Evolutionary conservation across 1,284 basidiomycete species (phyloP), one percentile per base, ranked within the genome.

Genomic region (Blastosporella zonata): DNA sequence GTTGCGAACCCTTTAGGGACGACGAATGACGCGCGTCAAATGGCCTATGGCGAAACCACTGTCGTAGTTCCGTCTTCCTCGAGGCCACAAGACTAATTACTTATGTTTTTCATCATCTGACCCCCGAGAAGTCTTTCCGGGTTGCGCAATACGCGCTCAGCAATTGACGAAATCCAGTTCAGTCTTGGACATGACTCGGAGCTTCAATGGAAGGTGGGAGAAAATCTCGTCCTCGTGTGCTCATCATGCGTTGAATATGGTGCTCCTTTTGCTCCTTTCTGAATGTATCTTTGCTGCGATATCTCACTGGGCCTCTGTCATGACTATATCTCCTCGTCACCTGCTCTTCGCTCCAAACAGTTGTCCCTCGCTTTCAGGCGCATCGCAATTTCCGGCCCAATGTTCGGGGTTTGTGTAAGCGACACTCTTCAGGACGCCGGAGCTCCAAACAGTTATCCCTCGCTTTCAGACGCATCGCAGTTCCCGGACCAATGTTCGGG

Each of bases 391-490:
- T 28, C 40, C 47, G 41, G 47, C 25, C 27, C 35, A 43, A 37
- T 37, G 35, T 18, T 31, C 3, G 7, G 21, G 0, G 35, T 23
- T 20, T 29, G n/a, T n/a, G n/a, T n/a, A n/a, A n/a, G n/a, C n/a
- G n/a, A n/a, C n/a, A n/a, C n/a, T n/a, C n/a, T n/a, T n/a, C n/a
- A n/a, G n/a, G n/a, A n/a, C n/a, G n/a, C n/a, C n/a, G 5, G 12
- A 35, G 13, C 46, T 36, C 21, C 28, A 2, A 43, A 18, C 47
- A 27, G 47, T 4, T 28, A 23, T 43, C 29, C 25, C 47, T 38
- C 21, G 21, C 17, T 29, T 33, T 43, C 28, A 21, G 28, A 27
- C 18, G 29, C 17, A 23, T 20, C 34, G 17, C 27, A 37, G 22
- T 18, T 7, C 27, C 40, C 47, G 41, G 47, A 33, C 27, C 35